A percentile compares a stretch with the other conserved stretches of the same genome.
Evolutionary conservation across 1,139 yeast genomes (phyloP).

Genomic region (Kurtzmaniella quercitrusa): DNA sequence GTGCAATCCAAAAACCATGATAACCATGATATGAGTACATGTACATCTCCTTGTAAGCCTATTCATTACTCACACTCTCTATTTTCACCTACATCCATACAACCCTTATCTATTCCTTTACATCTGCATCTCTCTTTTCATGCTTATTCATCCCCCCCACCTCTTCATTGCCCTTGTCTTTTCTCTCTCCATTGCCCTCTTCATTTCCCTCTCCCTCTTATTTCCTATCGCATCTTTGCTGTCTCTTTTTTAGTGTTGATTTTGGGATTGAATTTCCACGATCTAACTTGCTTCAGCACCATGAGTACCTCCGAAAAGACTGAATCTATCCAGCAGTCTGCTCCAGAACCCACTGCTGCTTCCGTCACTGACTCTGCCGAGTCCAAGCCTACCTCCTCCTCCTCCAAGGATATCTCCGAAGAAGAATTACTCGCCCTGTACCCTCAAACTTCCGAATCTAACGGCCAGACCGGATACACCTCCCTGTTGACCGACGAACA

Average conservation of each 20-base stretch:
- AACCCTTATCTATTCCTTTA: too few relatives aligned
- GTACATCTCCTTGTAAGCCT: too few relatives aligned
- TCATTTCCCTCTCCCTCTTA: not conserved
- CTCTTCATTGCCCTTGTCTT: too few relatives aligned
- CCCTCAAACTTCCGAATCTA: constrained; percentile 66
- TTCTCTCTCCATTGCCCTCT: too few relatives aligned
- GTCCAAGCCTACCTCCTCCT: not conserved
- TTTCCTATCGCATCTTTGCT: constrained; percentile 1
- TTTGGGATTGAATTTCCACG: not conserved
- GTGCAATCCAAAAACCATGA: too few relatives aligned
- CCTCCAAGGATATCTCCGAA: constrained; percentile 12
- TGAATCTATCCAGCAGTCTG: not conserved
- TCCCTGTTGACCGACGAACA: constrained; percentile 76
- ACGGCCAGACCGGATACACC: constrained; percentile 68
- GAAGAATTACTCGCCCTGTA: constrained; percentile 44
- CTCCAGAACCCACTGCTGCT: not conserved
- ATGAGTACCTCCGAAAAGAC: not conserved
- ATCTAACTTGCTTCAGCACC: not conserved
- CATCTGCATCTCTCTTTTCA: too few relatives aligned
- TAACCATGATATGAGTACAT: too few relatives aligned
- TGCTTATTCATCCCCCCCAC: too few relatives aligned
- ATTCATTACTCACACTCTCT: too few relatives aligned
- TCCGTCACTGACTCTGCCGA: not conserved
- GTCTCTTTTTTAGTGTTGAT: not conserved
- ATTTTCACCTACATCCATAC: too few relatives aligned